phyloP scores from a whole-genome alignment of 2,329 filamentous ascomycete genomes.

The Periconia macrospinosa region DNA sequence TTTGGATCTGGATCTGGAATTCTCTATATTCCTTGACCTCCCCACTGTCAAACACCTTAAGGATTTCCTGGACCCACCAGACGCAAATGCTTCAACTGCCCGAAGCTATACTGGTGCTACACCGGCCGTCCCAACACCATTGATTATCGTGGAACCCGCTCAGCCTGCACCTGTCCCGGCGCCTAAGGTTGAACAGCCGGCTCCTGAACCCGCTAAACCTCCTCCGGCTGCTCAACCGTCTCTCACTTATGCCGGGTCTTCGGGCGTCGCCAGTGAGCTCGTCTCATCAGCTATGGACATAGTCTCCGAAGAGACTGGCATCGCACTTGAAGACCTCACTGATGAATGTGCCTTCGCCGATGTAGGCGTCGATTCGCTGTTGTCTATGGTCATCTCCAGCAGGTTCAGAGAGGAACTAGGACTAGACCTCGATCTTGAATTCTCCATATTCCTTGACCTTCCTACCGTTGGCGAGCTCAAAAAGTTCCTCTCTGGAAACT shows the following conservation, averaged over 20 bases:
- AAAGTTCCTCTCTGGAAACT: constrained; percentile 47
- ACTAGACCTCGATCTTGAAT: constrained; percentile 14
- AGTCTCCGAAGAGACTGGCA: constrained; percentile 10
- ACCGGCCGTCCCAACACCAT: background rate
- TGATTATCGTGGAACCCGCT: background rate
- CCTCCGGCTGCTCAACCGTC: constrained; percentile 38
- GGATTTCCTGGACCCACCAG: constrained; percentile 30
- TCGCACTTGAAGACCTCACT: constrained; percentile 2
- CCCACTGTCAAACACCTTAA: constrained; percentile 58
- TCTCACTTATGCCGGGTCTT: constrained; percentile 10
- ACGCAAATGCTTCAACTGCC: constrained; percentile 10
- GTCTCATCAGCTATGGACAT: constrained; percentile 9
- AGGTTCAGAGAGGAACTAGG: constrained; percentile 14
- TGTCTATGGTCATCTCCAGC: constrained; percentile 25
- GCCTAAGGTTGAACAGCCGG: constrained; percentile 20
- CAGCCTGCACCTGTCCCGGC: background rate
- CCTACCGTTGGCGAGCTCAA: constrained; percentile 64
- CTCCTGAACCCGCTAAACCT: background rate
- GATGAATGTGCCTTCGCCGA: constrained; percentile 25
- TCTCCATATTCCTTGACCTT: constrained; percentile 47
- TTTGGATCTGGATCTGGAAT: constrained; percentile 13
- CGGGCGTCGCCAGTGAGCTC: constrained; percentile 18
- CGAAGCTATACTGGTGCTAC: constrained; percentile 1
- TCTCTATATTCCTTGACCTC: constrained; percentile 55
- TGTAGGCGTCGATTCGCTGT: constrained; percentile 33